Base-by-base conservation (phyloP, 2,329 filamentous ascomycete species). In the Xylaria polymorpha region DNA sequence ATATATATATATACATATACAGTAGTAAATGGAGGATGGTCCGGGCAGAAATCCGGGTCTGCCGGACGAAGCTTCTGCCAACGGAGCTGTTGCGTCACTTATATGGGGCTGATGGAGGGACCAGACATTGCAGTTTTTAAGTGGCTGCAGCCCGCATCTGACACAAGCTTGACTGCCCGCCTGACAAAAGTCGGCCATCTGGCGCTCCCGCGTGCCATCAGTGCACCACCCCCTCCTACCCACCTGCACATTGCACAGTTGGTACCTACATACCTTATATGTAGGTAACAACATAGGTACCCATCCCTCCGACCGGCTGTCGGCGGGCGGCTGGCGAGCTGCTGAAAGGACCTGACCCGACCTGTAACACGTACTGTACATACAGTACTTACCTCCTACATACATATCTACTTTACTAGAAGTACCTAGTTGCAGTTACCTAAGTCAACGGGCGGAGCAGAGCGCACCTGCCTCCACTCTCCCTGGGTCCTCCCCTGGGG, bases 101-200 rank as follows among this genome's bases (percentile, higher is more conserved):
- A 25, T 59, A 50, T 53, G 68, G 65, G 68, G 35, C 61, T 58
- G 46, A 18, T 15, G 32, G 22, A n/a, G 37, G 59, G 35, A 18
- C 22, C 22, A 35, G 14, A 18, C 55, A 48, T 65, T 14, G 51
- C 48, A 64, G 61, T 37, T 22, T 32, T 51, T 56, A 56, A 56
- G 51, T 39, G 55, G 55, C 55, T 43, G 55, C 39, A 43, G 25
- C 39, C 55, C 29, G 55, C 39, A 43, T 41, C 39, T 32, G 22
- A 32, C 37, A 22, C 32, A n/a, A 39, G 7, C 60, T 46, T 44
- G 22, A 20, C 37, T 32, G 56, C 55, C 44, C 63, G 55, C 59
- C 63, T 66, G 67, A 66, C 67, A 69, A 44, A 43, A 51, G 25
- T 50, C 10, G 39, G 57, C 66, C 43, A 59, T 60, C 56, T 61